Evolutionary conservation across 2,329 filamentous ascomycete genomes (phyloP).

Genomic region (Ascocoryne sarcoides): DNA sequence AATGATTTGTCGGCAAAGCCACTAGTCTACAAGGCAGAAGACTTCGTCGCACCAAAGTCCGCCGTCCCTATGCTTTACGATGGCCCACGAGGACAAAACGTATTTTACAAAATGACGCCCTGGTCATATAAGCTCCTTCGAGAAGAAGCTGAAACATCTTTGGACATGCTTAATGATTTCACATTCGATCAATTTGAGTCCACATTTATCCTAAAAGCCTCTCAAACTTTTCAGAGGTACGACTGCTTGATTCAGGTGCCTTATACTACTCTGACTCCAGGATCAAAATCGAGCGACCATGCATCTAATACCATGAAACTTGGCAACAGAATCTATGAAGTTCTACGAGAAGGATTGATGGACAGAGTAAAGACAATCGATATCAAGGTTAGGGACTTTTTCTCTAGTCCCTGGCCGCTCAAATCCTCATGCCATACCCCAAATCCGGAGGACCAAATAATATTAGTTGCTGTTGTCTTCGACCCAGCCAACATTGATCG

Average conservation of each 20-base stretch:
- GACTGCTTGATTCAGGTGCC: conserved; percentile 37
- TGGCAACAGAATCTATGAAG: conserved; percentile 50
- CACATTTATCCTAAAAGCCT: conserved; percentile 63
- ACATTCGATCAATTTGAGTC: conserved; percentile 73
- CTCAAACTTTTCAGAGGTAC: conserved; percentile 46
- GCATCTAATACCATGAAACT: conserved; percentile 28
- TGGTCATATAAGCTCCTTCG: conserved; percentile 73
- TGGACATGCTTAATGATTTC: conserved; percentile 66
- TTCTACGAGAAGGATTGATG: conserved; percentile 62
- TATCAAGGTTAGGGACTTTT: conserved; percentile 35
- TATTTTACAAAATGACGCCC: conserved; percentile 81
- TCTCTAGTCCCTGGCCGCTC: conserved; percentile 37
- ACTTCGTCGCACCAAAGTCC: conserved; percentile 35
- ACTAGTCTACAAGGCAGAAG: conserved; percentile 38
- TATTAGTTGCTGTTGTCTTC: conserved; percentile 62
- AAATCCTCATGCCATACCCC: conserved; percentile 30
- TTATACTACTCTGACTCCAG: conserved; percentile 2
- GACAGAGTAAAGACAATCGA: conserved; percentile 65
- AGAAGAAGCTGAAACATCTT: conserved; percentile 64
- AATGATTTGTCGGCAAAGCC: conserved; percentile 64
- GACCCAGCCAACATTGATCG: conserved; percentile 65
- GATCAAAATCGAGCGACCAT: conserved; percentile 19
- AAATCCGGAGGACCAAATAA: conserved; percentile 25
- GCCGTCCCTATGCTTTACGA: conserved; percentile 69
- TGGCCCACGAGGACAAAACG: conserved; percentile 61